Percentiles rank a stretch among this genome's conserved stretches.
These are phyloP conservation scores for Vaccinium vitisidaea DNA, from an alignment of 148 eudicot genomes.

Conservation along the genomic window DNA sequence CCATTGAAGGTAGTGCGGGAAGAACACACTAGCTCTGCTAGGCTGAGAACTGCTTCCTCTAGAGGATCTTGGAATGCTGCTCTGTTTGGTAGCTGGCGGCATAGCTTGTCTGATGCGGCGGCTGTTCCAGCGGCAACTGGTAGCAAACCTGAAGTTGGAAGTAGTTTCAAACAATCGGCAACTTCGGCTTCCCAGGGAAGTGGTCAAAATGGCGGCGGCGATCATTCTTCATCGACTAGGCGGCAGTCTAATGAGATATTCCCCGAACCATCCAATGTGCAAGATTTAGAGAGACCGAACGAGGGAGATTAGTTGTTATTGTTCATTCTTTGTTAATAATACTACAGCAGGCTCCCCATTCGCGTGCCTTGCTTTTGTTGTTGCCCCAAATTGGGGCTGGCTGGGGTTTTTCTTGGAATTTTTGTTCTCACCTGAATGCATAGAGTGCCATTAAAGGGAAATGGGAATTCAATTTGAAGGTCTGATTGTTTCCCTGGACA, in stretches of 20 bases:
- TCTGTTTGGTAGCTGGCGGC: constrained; percentile 94
- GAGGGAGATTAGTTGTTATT: constrained; percentile 22
- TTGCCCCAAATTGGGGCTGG: constrained; percentile 19
- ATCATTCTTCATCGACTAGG: constrained; percentile 55
- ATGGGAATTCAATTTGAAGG: constrained; percentile 4
- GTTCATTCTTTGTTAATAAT: constrained; percentile 73
- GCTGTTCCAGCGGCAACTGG: constrained; percentile 32
- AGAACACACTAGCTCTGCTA: constrained; percentile 60
- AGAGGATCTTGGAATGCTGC: constrained; percentile 94
- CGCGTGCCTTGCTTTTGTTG: constrained; percentile 36
- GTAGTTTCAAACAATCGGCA: constrained; percentile 55
- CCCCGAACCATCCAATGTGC: constrained; percentile 54
- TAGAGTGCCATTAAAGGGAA: constrained; percentile 18
- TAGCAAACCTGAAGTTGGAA: constrained; percentile 42
- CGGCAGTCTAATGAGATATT: constrained; percentile 72
- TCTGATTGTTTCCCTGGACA: not conserved
- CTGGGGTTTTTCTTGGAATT: constrained; percentile 21
- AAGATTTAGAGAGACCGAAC: constrained; percentile 43
- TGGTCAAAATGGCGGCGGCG: constrained; percentile 46
- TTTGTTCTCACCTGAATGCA: constrained; percentile 38
- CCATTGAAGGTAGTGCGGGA: constrained; percentile 93
- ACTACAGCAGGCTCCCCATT: constrained; percentile 33
- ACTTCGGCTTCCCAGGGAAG: constrained; percentile 71
- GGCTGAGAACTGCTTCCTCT: constrained; percentile 79
- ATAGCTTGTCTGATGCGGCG: constrained; percentile 64